phyloP scores from a whole-genome alignment of 2,329 filamentous ascomycete genomes.

The Tolypocladium paradoxum region DNA sequence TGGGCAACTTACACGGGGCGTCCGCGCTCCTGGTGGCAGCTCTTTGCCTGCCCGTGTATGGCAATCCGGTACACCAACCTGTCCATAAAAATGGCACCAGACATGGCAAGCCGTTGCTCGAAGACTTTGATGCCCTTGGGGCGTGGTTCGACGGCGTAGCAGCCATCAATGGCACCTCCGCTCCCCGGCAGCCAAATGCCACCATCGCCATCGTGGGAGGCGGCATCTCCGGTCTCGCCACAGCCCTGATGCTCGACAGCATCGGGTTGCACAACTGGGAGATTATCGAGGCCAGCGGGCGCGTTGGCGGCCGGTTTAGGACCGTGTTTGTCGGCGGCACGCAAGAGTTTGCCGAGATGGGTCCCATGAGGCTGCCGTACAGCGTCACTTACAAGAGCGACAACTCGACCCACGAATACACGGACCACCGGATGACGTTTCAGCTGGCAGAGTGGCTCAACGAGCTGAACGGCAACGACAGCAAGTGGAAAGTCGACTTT shows the following conservation, averaged over 20 bases:
- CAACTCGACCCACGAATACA: constrained; percentile 29
- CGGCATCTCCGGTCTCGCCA: constrained; percentile 20
- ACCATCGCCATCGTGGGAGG: constrained; percentile 23
- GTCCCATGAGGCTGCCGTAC: constrained; percentile 32
- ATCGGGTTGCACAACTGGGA: constrained; percentile 33
- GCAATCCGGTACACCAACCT: background rate
- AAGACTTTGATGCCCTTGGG: constrained; percentile 20
- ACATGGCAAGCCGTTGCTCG: background rate
- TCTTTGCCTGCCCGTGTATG: background rate
- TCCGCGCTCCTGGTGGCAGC: background rate
- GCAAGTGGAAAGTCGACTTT: constrained; percentile 24
- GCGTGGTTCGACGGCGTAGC: constrained; percentile 29
- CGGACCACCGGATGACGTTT: constrained; percentile 31
- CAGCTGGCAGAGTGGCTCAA: constrained; percentile 30
- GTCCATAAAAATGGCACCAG: background rate
- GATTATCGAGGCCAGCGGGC: constrained; percentile 28
- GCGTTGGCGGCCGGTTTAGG: constrained; percentile 30
- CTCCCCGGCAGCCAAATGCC: constrained; percentile 8
- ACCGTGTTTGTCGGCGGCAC: constrained; percentile 30
- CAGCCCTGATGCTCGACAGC: constrained; percentile 26
- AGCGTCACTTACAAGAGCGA: constrained; percentile 26
- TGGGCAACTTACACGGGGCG: background rate
- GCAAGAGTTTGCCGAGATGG: constrained; percentile 25
- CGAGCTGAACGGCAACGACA: constrained; percentile 22
- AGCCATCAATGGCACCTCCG: constrained; percentile 18